Conservation (phyloP, 1,284 basidiomycete species). For the Ceratobasidium sp. region DNA sequence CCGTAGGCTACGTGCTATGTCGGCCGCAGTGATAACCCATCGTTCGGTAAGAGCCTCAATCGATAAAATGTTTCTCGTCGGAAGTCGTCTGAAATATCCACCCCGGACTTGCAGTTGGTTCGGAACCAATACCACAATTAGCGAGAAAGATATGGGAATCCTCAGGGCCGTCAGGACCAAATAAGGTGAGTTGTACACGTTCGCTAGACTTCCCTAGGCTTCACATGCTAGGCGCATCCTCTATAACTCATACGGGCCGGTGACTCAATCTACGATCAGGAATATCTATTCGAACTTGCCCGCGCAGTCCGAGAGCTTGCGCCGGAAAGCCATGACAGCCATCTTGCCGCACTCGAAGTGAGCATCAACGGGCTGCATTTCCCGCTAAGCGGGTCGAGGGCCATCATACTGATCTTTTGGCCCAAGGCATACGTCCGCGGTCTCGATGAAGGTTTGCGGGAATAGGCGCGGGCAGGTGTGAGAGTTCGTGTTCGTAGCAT, state of each 20-base stretch:
- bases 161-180: conserved; percentile 83
- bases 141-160: conserved; percentile 76
- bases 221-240: conserved; percentile 19
- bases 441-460: conserved; percentile 37
- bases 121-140: conserved; percentile 74
- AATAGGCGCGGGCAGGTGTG: conserved; percentile 29
- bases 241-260: neutral
- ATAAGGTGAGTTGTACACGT: conserved; percentile 66
- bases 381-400: conserved; percentile 45
- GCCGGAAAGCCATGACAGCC: conserved; percentile 77
- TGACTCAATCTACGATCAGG: conserved; percentile 58
- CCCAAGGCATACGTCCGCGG: conserved; percentile 33
- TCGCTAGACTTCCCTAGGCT: conserved; percentile 21
- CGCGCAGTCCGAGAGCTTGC: conserved; percentile 74
- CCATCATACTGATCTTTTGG: conserved; percentile 25
- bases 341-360: conserved; percentile 80
- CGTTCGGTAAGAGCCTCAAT: conserved; percentile 66
- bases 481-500: conserved; percentile 36
- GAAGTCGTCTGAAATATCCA: conserved; percentile 27
- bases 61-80: conserved; percentile 2
- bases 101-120: conserved; percentile 67
- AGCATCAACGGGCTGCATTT: conserved; percentile 48
- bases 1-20: conserved; percentile 70
- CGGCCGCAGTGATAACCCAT: conserved; percentile 78
- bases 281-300: conserved; percentile 81